Base-by-base conservation (phyloP, 2,329 filamentous ascomycete species). In the Ophiocordyceps unilateralis region DNA sequence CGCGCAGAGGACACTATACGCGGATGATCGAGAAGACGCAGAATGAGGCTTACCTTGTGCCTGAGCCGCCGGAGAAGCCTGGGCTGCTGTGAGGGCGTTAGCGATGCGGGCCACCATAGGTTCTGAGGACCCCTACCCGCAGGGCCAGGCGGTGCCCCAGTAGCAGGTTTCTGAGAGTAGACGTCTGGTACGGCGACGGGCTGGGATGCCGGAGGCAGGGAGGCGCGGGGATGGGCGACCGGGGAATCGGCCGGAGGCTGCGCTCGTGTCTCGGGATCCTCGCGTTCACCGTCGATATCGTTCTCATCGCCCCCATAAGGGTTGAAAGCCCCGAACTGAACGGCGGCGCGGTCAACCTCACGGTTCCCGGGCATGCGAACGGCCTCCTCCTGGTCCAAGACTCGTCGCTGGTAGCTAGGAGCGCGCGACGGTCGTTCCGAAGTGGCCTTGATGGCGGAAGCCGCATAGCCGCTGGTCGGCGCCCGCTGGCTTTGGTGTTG, bases 311-410 rank as follows among this genome's bases (percentile, higher is more conserved):
- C 74, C 43, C 80, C 87, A 57, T 84, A 88, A 55, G 98, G 63
- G 56, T 82, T 93, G 70, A 98, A 85, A 60, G 88, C 93, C 49
- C 91, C 91, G 59, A 98, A 98, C 58, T 96, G 89, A 41, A 98
- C 87, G 41, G 88, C 83, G 50, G 89, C 78, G 53, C 87, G 81
- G 59, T 96, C 89, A 23, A 98, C 83, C 43, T 91, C 88, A 51
- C 91, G 87, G 67, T 95, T 94, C 46, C 85, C 87, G 39, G 91
- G 91, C 89, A 98, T 95, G 50, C 94, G 87, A 36, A 98, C 91
- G 46, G 91, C 86, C 66, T 98, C 91, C 62, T 94, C 88, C 59
- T 98, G 91, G 54, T 96, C 88, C 55, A 93, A 71, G 43, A 95
- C 74, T 54, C 86, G 83, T 50, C 89, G 79, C 60, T 93, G 83